Base-by-base conservation (phyloP, 116 monocot species). In the Phalaenopsis hybrid region DNA sequence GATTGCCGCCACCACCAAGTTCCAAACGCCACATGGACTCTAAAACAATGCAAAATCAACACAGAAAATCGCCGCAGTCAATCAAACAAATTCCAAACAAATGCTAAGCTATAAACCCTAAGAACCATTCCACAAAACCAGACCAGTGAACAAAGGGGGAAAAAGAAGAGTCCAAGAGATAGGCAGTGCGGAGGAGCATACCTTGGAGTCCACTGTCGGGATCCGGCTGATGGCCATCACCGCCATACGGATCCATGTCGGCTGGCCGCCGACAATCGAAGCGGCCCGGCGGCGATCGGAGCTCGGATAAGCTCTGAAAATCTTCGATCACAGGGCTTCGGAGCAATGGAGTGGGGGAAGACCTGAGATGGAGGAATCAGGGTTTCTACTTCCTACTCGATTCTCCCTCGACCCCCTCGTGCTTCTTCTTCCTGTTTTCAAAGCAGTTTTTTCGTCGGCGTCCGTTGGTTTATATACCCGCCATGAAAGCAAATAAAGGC, bases 1-100 rank as follows among this genome's bases (percentile, higher is more conserved):
- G 82, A 6, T 80, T 84, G 41, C 86, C 81, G 31, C 75, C 48
- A 25, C 86, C 88, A 17, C 82, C 84, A 79, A 92, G 58, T 67
- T 84, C 86, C 82, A 99, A 75, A 84, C 81, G 84, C 95, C 93
- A 89, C 87, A 95, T 89, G 48, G 93, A 77, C 43, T 91, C 99
- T 99, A 34, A 78, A 8, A 21, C 87, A 80, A 81, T 55, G 86
- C 68, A 28, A 58, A 68, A 41, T 16, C 46, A 46, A 21, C 81
- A 84, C 51, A 18, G 44, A 46, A 28, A 41, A 76, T 9, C 51
- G 13, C 12, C 15, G 34, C 65, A 23, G n/a, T 23, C 55, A 13
- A 55, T 65, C 65, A 65, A 25, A 21, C 25, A 81, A 52, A 55
- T 51, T 43, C 12, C 16, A n/a, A 41, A 65, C 74, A 74, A 75